These are phyloP conservation scores for Solanum pinnatisectum DNA, from an alignment of 257 asterid species.

Conservation along the genomic window DNA sequence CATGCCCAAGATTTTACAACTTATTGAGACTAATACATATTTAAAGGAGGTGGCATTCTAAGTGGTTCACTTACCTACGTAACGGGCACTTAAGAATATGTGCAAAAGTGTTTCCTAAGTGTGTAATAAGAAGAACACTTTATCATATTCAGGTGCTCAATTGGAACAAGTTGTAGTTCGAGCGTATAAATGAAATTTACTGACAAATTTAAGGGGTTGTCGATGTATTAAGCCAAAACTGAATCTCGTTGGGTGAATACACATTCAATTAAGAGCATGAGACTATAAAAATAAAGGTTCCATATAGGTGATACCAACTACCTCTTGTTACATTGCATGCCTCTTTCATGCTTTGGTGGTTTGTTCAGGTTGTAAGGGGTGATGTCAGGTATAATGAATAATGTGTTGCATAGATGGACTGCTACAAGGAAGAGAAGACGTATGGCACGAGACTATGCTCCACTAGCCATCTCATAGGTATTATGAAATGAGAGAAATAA, in stretches of 20 bases:
- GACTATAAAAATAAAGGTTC: not conserved
- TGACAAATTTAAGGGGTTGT: not conserved
- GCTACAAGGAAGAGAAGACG: not conserved
- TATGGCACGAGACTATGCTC: not conserved
- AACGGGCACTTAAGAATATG: not conserved
- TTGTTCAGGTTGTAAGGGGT: not conserved
- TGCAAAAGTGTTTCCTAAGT: not conserved
- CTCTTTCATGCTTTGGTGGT: not conserved
- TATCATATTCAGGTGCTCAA: not conserved
- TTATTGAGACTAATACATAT: not conserved
- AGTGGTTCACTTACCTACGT: not conserved
- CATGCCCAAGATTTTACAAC: not conserved
- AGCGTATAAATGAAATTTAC: not conserved
- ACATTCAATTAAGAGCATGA: not conserved
- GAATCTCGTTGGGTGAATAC: not conserved
- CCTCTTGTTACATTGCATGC: not conserved
- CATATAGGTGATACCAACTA: not conserved
- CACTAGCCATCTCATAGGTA: not conserved
- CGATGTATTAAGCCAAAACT: not conserved
- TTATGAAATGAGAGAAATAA: not conserved
- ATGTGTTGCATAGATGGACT: not conserved
- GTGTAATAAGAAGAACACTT: not conserved
- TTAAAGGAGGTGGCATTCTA: not conserved
- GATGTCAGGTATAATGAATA: not conserved
- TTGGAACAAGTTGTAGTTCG: not conserved